These are phyloP conservation scores for Wallacemonas sp. DNA, from an alignment of 208 protist species.

Conservation along the genomic window DNA sequence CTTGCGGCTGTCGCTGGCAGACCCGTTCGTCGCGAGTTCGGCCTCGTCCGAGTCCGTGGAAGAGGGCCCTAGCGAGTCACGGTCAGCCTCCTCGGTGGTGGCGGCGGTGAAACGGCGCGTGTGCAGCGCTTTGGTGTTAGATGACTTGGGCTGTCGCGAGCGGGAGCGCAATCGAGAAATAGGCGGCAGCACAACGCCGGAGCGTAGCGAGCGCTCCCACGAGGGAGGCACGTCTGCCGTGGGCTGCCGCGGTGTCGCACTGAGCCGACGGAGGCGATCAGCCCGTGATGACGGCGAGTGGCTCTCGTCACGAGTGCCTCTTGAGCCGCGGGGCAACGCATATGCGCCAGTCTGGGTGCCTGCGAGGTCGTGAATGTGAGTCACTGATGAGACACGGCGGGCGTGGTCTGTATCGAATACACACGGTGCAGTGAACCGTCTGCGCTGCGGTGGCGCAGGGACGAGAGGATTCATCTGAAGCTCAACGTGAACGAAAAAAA, in stretches of 20 bases:
- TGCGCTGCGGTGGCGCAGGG: background rate
- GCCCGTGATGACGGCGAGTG: too few relatives aligned
- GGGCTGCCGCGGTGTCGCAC: background rate
- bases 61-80: background rate
- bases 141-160: background rate
- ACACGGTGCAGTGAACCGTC: conserved; percentile 5
- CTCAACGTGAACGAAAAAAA: background rate
- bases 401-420: background rate
- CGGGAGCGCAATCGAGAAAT: background rate
- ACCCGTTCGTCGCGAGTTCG: background rate
- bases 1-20: background rate
- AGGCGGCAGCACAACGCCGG: background rate
- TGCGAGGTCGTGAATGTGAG: conserved; percentile 11
- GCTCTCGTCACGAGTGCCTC: too few relatives aligned
- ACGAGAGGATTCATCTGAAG: background rate
- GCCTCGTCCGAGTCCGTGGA: conserved; percentile 5
- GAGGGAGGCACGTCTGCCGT: background rate
- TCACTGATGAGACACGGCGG: background rate
- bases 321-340: too few relatives aligned
- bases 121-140: background rate
- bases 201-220: conserved; percentile 27
- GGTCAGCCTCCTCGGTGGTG: background rate
- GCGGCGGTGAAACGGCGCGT: too few relatives aligned
- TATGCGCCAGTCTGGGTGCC: background rate
- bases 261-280: conserved; percentile 4